Base-by-base conservation (phyloP, 1,139 yeast species). In the Sugiyamaella japonica region DNA sequence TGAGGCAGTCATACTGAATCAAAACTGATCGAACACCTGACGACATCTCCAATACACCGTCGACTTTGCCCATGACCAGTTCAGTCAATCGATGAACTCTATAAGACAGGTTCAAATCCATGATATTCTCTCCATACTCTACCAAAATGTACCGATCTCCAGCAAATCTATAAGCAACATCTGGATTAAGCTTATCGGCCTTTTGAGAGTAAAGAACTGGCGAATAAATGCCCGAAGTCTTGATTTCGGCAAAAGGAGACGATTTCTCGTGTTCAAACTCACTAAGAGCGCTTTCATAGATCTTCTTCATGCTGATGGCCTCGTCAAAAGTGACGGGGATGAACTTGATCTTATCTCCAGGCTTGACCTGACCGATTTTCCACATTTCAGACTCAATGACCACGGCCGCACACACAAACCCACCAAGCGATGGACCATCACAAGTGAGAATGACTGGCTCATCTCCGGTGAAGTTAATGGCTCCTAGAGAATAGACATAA, bases 401-500 rank as follows among this genome's bases (percentile, higher is more conserved):
- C 56, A 91, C 97, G 5, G 96, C 97, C 67, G 89, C 88, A 73
- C 98, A 93, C 38, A 93, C 97, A 68, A 93, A 93, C 0, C 99
- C 99, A 66, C 98, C 98, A 60, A 93, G 81, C 12, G 97, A 88
- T 50, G 98, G 98, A 58, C 98, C 98, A 73, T 93, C 99, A 68
- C 97, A 89, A 8, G 98, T 89, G 71, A 93, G 80, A 62, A 93
- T 89, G 36, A 93, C 99, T 2, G 98, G 98, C 71, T 91, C 98
- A 72, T 93, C 98, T 72, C 99, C 99, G 31, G 98, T 91, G 69
- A 93, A 93, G 72, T 93, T 93, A 70, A 93, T 85, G 37, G 98
- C 98, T 66, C 99, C 98, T 58, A 91, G 76, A 1, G 98, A 89
- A 71, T 93, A 93, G 52, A 91, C 98, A 69, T 93, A 93, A 75